Evolutionary conservation across 305 asterid genomes (phyloP).

Genomic region (Fraxinus paxiana): DNA sequence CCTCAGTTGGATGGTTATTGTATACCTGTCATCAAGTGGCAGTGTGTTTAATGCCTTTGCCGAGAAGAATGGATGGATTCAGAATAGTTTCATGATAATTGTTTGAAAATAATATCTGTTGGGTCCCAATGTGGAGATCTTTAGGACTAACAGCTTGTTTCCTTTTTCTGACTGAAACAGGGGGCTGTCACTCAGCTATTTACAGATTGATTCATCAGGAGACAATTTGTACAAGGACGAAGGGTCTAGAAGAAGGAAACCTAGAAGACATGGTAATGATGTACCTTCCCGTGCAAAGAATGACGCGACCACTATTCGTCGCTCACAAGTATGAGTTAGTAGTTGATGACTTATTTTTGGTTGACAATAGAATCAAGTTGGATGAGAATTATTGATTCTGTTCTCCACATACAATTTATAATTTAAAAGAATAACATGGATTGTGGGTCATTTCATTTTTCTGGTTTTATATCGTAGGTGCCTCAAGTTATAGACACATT

Average conservation of each 20-base stretch:
- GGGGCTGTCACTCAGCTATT: constrained; percentile 60
- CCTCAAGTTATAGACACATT: constrained; percentile 90
- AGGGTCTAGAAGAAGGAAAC: constrained; percentile 62
- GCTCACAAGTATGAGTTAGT: constrained; percentile 61
- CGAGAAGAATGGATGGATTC: constrained; percentile 12
- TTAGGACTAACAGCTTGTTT: constrained; percentile 22
- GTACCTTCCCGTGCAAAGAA: constrained; percentile 57
- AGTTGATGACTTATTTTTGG: constrained; percentile 11
- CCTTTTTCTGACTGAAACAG: constrained; percentile 44
- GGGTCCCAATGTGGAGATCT: constrained; percentile 12
- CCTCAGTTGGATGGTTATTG: constrained; percentile 1
- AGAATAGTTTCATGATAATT: constrained; percentile 14
- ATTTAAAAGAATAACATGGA: constrained; percentile 5
- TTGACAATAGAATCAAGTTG: background rate
- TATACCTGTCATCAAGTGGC: constrained; percentile 3
- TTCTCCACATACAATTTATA: background rate
- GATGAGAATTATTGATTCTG: background rate
- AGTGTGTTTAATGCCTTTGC: constrained; percentile 7
- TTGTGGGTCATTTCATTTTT: constrained; percentile 13
- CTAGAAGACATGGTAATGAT: constrained; percentile 57
- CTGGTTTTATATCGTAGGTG: constrained; percentile 45
- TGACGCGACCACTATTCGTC: constrained; percentile 61
- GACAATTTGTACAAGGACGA: constrained; percentile 50
- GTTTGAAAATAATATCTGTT: constrained; percentile 5
- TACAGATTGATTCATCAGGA: constrained; percentile 59